Base-by-base conservation (phyloP, 2,329 filamentous ascomycete genomes). In the Calonectria leucothoes region DNA sequence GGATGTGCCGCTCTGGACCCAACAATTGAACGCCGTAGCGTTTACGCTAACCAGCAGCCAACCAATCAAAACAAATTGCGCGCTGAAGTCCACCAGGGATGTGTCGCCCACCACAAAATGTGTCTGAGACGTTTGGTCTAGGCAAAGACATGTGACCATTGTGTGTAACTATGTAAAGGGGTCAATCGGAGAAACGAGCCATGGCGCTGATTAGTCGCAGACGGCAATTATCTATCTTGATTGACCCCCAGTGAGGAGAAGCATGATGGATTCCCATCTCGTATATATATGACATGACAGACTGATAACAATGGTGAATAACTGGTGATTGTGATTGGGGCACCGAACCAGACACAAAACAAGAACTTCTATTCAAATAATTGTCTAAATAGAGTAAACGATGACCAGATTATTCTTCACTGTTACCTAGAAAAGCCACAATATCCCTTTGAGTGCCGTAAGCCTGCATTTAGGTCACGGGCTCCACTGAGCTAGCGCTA, bases 41-140 rank as follows among this genome's bases (percentile, higher is more conserved):
- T 59, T 59, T 23, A 27, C 33, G 55, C 55, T 59, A 59, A 25
- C 23, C 23, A 27, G 12, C n/a, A 39, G 55, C 55, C 7, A 23
- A 15, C 55, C 55, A 59, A 59, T 59, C 11, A 59, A 37, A 39
- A 59, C 55, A 59, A 59, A 59, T 59, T 59, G 55, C 55, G 55
- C 55, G 55, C 33, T 59, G n/a, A 23, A 23, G n/a, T 59, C 55
- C 20, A 35, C 55, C 14, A 23, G 52, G 52, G n/a, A 5, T 20
- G 15, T 17, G 8, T n/a, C n/a, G 6, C 2, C 11, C n/a, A 23
- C n/a, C 7, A 17, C 33, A 3, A 6, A 20, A 15, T 27, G n/a
- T 17, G 6, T 14, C 31, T 20, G 17, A 33, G 52, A 39, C 1
- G 17, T 17, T 20, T 37, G 29, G 7, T 59, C 20, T 4, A 59